Base-by-base conservation (phyloP, 495 filamentous ascomycete genomes). In the Astrothelium subdiscretum region DNA sequence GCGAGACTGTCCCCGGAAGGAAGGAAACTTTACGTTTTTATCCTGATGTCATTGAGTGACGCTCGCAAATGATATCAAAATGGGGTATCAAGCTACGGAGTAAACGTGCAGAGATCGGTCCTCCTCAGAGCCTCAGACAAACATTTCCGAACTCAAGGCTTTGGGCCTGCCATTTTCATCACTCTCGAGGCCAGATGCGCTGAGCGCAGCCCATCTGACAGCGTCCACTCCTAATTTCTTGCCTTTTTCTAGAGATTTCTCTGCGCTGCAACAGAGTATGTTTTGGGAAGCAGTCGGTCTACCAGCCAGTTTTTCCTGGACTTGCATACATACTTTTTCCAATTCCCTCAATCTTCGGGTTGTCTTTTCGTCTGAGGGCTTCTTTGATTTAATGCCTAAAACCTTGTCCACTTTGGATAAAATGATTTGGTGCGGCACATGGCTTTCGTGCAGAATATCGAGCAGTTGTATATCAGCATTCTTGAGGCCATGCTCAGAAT, bases 401-500 rank as follows among this genome's bases (percentile, higher is more conserved):
- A 76, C 67, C 64, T 65, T 73, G 70, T 98, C 94, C 6, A 85
- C 83, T 73, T 97, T 97, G 2, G 89, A 88, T 3, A 98, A 72
- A 44, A 97, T 78, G 15, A 97, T 80, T 66, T 92, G 84, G 65
- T 90, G 91, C 15, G 82, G 81, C 13, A 94, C 82, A 10, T 77
- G 80, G 4, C 77, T 75, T 58, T 81, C 68, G 35, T 86, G 78
- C 60, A 97, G 80, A 43, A 87, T 68, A 24, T 72, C 69, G 15
- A 98, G 75, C 42, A 95, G 75, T 52, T 84, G 75, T 11, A 78
- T 63, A 72, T 98, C 94, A 2, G 75, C 81, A 20, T 76, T 68
- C 70, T 96, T 97, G 5, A 95, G 70, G n/a, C 91, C 91, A 61
- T 91, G 87, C 40, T 81, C 74, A 18, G 87, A 81, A 73, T 96